Evolutionary conservation across 441 rosid genomes (phyloP).

Genomic region (Bocquillonia castaneifolia): DNA sequence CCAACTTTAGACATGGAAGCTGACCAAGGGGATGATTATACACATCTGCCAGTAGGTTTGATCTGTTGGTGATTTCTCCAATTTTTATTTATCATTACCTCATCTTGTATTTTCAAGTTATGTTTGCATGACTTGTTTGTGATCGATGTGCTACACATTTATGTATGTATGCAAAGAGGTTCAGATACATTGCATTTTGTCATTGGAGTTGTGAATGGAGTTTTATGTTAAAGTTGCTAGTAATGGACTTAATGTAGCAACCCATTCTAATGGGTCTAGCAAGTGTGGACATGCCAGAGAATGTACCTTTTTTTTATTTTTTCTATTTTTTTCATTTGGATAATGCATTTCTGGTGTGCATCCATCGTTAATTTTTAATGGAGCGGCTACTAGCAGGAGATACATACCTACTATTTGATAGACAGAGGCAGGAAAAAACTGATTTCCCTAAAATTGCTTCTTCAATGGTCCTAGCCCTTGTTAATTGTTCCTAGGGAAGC

Average conservation of each 20-base stretch:
- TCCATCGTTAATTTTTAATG: neutral
- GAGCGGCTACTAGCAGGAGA: neutral
- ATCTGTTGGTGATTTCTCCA: neutral
- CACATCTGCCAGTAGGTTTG: slow-evolving; percentile 70
- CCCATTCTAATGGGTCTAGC: neutral
- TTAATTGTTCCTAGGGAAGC: neutral
- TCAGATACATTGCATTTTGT: neutral
- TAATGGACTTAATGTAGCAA: neutral
- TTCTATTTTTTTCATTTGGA: neutral
- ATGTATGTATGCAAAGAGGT: neutral
- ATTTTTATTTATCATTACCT: neutral
- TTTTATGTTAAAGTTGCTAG: neutral
- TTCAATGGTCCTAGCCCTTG: neutral
- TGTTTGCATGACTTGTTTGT: slow-evolving; percentile 7
- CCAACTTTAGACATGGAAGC: slow-evolving; percentile 94
- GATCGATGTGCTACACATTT: neutral
- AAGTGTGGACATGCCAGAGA: no score
- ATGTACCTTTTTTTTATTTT: neutral
- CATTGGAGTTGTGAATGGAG: neutral
- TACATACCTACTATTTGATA: neutral
- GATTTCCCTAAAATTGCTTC: neutral
- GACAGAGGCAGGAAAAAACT: neutral
- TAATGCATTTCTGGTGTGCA: neutral
- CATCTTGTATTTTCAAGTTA: neutral
- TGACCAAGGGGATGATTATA: slow-evolving; percentile 87